Conservation (phyloP, 2,329 filamentous ascomycete species). For the Amauroascus verrucosus region DNA sequence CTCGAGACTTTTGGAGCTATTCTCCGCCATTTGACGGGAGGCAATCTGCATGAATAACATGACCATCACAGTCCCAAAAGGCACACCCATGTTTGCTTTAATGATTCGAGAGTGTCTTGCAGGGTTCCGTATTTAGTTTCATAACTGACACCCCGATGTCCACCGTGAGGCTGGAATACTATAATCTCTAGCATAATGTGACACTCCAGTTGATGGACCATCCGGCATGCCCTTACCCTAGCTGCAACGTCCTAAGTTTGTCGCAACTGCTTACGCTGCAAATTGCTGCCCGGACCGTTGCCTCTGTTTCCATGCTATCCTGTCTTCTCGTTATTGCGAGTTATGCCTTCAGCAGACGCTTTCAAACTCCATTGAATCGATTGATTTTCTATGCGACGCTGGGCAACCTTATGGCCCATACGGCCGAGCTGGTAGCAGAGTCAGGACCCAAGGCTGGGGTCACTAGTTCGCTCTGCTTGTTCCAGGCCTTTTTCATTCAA, state of each 20-base stretch:
- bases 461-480: slow-evolving; percentile 55
- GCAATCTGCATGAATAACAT: too few species aligned
- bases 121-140: too few species aligned
- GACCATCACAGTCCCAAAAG: too few species aligned
- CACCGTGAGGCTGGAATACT: too few species aligned
- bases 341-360: slow-evolving; percentile 17
- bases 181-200: too few species aligned
- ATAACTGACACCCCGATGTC: too few species aligned
- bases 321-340: slow-evolving; percentile 20
- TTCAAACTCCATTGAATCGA: slow-evolving; percentile 53
- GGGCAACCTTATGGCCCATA: slow-evolving; percentile 68
- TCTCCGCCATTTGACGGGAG: too few species aligned
- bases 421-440: slow-evolving; percentile 63
- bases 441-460: slow-evolving; percentile 44
- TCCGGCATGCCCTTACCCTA: too few species aligned
- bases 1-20: too few species aligned
- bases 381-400: slow-evolving; percentile 75
- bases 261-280: not conserved
- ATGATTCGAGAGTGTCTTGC: too few species aligned
- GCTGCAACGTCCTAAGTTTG: not conserved
- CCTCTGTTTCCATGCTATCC: slow-evolving; percentile 17
- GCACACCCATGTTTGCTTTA: too few species aligned
- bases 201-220: too few species aligned
- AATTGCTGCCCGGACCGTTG: slow-evolving; percentile 9
- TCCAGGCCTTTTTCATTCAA: slow-evolving; percentile 71